Percentiles rank a stretch among this genome's conserved stretches.
Evolutionary conservation across 345 rosid species (phyloP).

Genomic region (Lumnitzera littorea): DNA sequence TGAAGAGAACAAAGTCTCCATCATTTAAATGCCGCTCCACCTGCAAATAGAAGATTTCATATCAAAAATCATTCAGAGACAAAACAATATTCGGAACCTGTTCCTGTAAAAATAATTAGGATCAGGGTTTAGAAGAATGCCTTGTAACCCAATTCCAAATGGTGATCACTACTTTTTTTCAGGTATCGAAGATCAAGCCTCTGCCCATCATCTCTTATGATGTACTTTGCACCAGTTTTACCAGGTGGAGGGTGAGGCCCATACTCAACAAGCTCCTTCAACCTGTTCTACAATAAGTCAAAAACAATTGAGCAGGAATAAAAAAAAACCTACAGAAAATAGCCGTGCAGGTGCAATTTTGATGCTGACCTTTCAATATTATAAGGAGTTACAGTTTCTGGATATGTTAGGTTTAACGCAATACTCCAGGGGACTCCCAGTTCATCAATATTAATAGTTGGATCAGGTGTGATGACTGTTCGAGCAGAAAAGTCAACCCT

Average conservation of each 20-base stretch:
- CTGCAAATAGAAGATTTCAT: conserved; percentile 27
- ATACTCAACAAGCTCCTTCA: conserved; percentile 91
- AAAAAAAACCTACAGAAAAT: neutral
- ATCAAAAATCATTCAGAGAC: neutral
- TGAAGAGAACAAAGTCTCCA: conserved; percentile 89
- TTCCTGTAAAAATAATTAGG: too few species aligned
- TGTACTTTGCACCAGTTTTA: conserved; percentile 93
- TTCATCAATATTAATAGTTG: conserved; percentile 85
- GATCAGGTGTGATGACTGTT: conserved; percentile 99
- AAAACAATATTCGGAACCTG: neutral
- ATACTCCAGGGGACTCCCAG: conserved; percentile 99
- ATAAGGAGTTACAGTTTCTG: conserved; percentile 94
- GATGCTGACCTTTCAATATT: conserved; percentile 75
- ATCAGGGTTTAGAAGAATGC: conserved; percentile 16
- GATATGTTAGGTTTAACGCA: conserved; percentile 89
- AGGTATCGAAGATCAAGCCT: conserved; percentile 95
- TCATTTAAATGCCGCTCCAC: conserved; percentile 94
- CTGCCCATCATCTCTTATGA: conserved; percentile 97
- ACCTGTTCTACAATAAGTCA: conserved; percentile 29
- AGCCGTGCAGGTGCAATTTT: neutral
- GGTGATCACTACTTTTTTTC: conserved; percentile 98
- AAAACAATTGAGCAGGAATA: neutral
- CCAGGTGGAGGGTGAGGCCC: conserved; percentile 99
- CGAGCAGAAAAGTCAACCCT: conserved; percentile 98
- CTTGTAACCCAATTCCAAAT: conserved; percentile 97